Base-by-base conservation (phyloP, 2,329 filamentous ascomycete genomes). In the Lasiodiplodia sp. region DNA sequence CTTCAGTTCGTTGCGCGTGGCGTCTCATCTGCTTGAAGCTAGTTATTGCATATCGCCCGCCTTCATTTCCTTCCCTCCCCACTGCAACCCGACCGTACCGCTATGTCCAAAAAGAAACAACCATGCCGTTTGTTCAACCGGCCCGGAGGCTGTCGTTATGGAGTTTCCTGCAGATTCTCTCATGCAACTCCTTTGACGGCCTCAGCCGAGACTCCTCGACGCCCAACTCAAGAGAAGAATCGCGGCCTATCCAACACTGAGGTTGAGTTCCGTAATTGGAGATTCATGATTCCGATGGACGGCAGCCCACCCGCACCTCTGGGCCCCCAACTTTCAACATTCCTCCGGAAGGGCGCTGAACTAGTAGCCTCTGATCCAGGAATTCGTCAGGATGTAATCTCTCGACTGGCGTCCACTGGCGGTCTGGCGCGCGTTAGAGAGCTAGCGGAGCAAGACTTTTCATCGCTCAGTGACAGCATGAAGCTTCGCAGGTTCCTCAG, bases 391-490 rank as follows among this genome's bases (percentile, higher is more conserved):
- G 64, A 70, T 18, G 65, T 74, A 14, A 71, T 74, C 21, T 63
- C 62, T 11, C 69, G 71, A 12, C 68, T 75, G 5, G 73, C 72
- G 4, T 70, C 70, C 7, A 69, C 71, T 12, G 62, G 69, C 12
- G 73, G 73, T 34, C 68, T 74, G 8, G 49, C 40, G 3, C 70
- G 71, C 28, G 68, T 75, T 34, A 31, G 53, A 12, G 71, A 71
- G 44, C 38, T 73, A 7, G 64, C 71, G 14, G 73, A 62, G 2
- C 47, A 55, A 11, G 65, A 51, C 16, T 11, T n/a, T 14, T 23
- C 53, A n/a, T 49, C 25, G 0, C 28, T 49, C 25, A 51, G 18
- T 3, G 53, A 49, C 37, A n/a, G 25, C 4, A 52, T 66, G 34
- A 52, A 52, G 44, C 21, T 53, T 5, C 55, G 47, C 4, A 67